Percentiles rank a stretch among this genome's conserved stretches.
These are phyloP conservation scores for Rhododendron ovatum DNA, from an alignment of 148 eudicot species.

Conservation along the genomic window DNA sequence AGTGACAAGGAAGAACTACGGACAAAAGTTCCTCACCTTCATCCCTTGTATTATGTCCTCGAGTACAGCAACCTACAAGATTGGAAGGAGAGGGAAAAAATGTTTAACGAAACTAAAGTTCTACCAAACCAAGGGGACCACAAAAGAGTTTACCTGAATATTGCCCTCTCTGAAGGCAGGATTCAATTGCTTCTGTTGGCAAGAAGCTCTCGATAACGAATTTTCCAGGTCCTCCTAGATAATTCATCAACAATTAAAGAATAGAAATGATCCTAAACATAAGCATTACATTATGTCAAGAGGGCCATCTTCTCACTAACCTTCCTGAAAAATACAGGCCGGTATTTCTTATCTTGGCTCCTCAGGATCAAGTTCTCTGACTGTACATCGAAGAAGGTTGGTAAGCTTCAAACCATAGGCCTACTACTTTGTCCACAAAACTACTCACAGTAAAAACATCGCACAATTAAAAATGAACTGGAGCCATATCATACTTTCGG, in stretches of 20 bases:
- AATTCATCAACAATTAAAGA: conserved; percentile 8
- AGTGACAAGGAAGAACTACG: background rate
- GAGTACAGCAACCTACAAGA: conserved; percentile 69
- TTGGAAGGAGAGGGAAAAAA: background rate
- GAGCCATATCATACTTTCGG: background rate
- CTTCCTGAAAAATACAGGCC: conserved; percentile 87
- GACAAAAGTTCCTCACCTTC: conserved; percentile 53
- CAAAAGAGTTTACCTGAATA: conserved; percentile 50
- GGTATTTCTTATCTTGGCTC: conserved; percentile 52
- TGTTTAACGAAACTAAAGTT: background rate
- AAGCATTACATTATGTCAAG: background rate
- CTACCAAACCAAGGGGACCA: background rate
- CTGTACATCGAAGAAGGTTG: conserved; percentile 31
- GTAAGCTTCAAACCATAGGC: background rate
- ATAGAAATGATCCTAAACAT: background rate
- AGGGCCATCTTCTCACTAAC: conserved; percentile 27
- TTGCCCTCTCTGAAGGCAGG: conserved; percentile 61
- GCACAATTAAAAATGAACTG: background rate
- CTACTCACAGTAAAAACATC: background rate
- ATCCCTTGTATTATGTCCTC: conserved; percentile 84
- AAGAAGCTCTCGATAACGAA: conserved; percentile 62
- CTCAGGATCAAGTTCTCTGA: conserved; percentile 67
- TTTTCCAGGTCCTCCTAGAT: conserved; percentile 84
- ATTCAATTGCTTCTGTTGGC: conserved; percentile 50
- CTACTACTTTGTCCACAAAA: background rate